Evolutionary conservation across 1,284 basidiomycete genomes (phyloP).

Genomic region (Taiwanofungus camphoratus): DNA sequence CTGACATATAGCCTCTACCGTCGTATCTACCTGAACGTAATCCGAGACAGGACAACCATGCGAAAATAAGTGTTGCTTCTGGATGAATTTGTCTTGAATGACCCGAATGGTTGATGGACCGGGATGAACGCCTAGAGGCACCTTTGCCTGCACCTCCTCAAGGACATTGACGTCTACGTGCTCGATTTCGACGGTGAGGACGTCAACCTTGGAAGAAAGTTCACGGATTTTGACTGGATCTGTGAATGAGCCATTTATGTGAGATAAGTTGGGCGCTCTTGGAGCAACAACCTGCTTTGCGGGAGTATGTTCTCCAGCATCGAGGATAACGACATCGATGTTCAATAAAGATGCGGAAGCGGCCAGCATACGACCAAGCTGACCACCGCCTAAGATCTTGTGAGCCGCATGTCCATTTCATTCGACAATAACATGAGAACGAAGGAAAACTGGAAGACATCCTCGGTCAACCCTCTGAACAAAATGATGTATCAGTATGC

Average conservation of each 20-base stretch:
- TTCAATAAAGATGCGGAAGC: slow-evolving; percentile 88
- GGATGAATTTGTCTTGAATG: slow-evolving; percentile 94
- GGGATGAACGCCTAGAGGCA: slow-evolving; percentile 74
- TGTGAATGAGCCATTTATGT: slow-evolving; percentile 89
- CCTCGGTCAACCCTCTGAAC: neutral
- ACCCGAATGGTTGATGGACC: slow-evolving; percentile 78
- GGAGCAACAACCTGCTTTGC: slow-evolving; percentile 87
- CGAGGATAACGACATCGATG: slow-evolving; percentile 84
- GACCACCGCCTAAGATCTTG: slow-evolving; percentile 75
- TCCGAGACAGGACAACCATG: slow-evolving; percentile 69
- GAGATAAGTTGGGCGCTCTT: slow-evolving; percentile 42
- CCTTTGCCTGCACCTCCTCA: slow-evolving; percentile 52
- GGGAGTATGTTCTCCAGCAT: slow-evolving; percentile 74
- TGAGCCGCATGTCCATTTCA: neutral
- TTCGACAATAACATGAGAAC: slow-evolving; percentile 5
- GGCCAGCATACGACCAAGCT: slow-evolving; percentile 96
- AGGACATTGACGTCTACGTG: slow-evolving; percentile 87
- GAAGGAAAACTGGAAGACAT: slow-evolving; percentile 7
- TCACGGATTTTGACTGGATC: slow-evolving; percentile 78
- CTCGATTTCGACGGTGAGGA: slow-evolving; percentile 97
- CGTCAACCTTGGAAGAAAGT: slow-evolving; percentile 78
- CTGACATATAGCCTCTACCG: slow-evolving; percentile 48
- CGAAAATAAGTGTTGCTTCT: slow-evolving; percentile 75
- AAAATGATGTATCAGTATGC: neutral
- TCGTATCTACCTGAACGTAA: slow-evolving; percentile 59